These are phyloP conservation scores for Copromyces sp. DNA, from an alignment of 495 filamentous ascomycete genomes.

Conservation along the genomic window DNA sequence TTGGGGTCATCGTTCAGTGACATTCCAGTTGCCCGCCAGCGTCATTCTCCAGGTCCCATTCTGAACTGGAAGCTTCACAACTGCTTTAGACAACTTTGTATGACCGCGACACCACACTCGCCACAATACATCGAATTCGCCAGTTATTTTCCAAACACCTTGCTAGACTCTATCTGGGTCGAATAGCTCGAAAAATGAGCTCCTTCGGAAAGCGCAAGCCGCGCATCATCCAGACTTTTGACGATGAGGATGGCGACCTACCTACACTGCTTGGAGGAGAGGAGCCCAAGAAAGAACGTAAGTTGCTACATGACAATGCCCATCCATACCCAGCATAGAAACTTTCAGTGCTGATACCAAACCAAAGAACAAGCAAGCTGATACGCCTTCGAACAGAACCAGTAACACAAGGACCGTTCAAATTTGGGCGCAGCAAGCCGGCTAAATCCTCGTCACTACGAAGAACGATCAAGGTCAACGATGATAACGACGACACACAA, in stretches of 20 bases:
- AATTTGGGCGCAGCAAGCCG: conserved; percentile 33
- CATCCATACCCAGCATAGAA: background rate
- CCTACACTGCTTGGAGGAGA: conserved; percentile 19
- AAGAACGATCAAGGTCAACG: conserved; percentile 38
- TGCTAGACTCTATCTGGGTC: background rate
- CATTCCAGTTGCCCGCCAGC: background rate
- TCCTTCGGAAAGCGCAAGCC: conserved; percentile 61
- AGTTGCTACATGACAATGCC: conserved; percentile 6
- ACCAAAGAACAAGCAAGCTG: conserved; percentile 25
- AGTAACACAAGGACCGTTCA: conserved; percentile 28
- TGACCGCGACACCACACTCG: background rate
- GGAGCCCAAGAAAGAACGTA: conserved; percentile 25
- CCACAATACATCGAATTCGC: background rate
- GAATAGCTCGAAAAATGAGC: conserved; percentile 38
- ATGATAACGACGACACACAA: conserved; percentile 12
- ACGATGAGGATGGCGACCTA: conserved; percentile 44
- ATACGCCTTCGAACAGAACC: conserved; percentile 23
- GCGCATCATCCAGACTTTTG: conserved; percentile 60
- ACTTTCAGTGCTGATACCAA: conserved; percentile 21
- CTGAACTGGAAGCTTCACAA: background rate
- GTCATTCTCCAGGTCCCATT: background rate
- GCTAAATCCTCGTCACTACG: conserved; percentile 41
- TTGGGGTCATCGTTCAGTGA: background rate
- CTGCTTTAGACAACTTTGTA: background rate
- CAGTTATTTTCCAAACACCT: background rate